These are phyloP conservation scores for Francoa sonchifolia DNA, from an alignment of 441 rosid species.

Conservation along the genomic window DNA sequence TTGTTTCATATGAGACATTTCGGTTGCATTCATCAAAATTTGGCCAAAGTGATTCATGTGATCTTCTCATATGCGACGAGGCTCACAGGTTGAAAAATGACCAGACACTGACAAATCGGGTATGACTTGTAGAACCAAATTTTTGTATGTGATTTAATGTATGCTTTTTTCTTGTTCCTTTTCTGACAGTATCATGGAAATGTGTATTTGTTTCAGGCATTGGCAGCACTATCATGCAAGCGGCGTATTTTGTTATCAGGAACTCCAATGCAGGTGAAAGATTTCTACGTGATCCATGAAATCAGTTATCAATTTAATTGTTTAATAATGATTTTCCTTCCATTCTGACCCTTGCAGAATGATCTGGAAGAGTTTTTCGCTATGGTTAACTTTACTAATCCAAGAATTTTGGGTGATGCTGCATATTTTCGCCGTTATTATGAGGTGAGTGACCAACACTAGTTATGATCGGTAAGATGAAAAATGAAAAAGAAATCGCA, in stretches of 20 bases:
- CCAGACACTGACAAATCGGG: constrained; percentile 91
- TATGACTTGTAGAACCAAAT: constrained; percentile 19
- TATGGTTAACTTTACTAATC: constrained; percentile 98
- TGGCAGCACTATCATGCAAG: constrained; percentile 83
- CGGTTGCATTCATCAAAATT: constrained; percentile 93
- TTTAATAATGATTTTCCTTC: constrained; percentile 5
- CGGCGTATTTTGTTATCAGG: constrained; percentile 90
- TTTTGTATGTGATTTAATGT: constrained; percentile 5
- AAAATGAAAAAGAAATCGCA: background rate
- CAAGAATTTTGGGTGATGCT: constrained; percentile 83
- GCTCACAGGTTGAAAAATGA: constrained; percentile 96
- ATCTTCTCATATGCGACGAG: constrained; percentile 97
- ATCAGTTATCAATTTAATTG: too few species aligned
- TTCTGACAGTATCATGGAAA: constrained; percentile 11
- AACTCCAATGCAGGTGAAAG: constrained; percentile 91
- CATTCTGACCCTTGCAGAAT: constrained; percentile 41
- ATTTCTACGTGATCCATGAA: too few species aligned
- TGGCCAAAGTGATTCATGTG: constrained; percentile 64
- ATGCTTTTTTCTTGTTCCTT: constrained; percentile 6
- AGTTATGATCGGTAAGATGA: constrained; percentile 6
- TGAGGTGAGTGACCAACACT: constrained; percentile 44
- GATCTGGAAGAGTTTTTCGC: constrained; percentile 97
- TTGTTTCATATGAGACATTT: constrained; percentile 94
- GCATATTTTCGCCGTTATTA: constrained; percentile 82
- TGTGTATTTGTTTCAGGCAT: constrained; percentile 44